Evolutionary conservation across 2,329 filamentous ascomycete genomes (phyloP).

Genomic region (Phaeomoniella chlamydospora): DNA sequence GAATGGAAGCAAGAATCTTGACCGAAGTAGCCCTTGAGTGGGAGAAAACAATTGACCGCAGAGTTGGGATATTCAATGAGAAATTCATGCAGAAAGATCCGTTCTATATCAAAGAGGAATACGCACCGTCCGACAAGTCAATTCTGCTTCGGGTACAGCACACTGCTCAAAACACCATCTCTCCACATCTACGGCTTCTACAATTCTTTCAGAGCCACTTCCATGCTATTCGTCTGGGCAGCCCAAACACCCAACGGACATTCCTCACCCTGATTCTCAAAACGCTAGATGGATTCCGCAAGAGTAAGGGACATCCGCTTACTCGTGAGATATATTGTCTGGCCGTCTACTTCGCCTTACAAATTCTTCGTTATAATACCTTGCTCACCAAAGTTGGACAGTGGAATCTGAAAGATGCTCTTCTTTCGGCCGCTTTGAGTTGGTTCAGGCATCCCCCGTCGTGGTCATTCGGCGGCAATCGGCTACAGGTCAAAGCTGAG

Average conservation of each 20-base stretch:
- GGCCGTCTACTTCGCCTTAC: constrained; percentile 67
- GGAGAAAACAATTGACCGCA: constrained; percentile 68
- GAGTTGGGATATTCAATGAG: constrained; percentile 67
- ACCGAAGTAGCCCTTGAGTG: constrained; percentile 81
- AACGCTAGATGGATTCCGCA: constrained; percentile 61
- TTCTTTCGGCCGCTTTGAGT: constrained; percentile 68
- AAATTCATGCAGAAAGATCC: constrained; percentile 64
- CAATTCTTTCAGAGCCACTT: constrained; percentile 92
- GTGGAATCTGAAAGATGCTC: constrained; percentile 77
- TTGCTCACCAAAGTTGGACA: constrained; percentile 48
- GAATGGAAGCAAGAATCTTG: constrained; percentile 72
- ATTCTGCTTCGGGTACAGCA: constrained; percentile 62
- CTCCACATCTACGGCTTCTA: constrained; percentile 71
- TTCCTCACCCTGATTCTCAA: constrained; percentile 69
- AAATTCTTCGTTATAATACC: constrained; percentile 59
- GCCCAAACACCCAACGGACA: constrained; percentile 62
- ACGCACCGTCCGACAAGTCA: constrained; percentile 76
- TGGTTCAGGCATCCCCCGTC: constrained; percentile 76
- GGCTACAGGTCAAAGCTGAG: constrained; percentile 86
- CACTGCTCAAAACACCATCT: constrained; percentile 64
- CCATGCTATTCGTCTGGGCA: constrained; percentile 79
- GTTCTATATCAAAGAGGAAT: constrained; percentile 82
- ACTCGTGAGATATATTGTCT: constrained; percentile 87
- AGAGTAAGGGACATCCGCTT: constrained; percentile 65
- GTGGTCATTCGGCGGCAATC: constrained; percentile 94